Evolutionary conservation across 2,329 filamentous ascomycete species (phyloP), one percentile per base, ranked within the genome.

Genomic region (Drechslerella coelobrocha): DNA sequence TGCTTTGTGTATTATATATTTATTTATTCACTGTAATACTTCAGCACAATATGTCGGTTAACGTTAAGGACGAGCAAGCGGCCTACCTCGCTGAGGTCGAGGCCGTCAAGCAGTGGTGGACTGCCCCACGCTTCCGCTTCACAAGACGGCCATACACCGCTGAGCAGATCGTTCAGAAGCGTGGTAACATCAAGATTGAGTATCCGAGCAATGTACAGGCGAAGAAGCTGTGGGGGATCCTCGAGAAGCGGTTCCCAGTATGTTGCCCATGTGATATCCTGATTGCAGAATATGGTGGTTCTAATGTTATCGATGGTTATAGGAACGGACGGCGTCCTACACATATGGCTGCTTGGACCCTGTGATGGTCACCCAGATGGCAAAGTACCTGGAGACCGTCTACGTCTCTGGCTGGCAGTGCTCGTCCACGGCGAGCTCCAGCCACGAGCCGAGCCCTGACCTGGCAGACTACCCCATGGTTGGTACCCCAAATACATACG

Each of bases 331-430:
- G 53, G 62, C 68, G 29, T 72, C 68, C 8, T 96, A 89, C 82
- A 99, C 94, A 65, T 99, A 97, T 78, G 94, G 94, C 77, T 97
- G 94, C 81, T 84, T 99, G 74, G 94, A 99, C 78, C 94, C 94
- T 9, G 96, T 96, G 62, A 97, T 97, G 90, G 86, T 99, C 79
- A 97, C 94, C 26, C 94, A 99, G 81, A 99, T 99, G 94, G 93
- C 93, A 76, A 96, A 97, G 81, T 97, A 95, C 80, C 85, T 99
- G 73, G 94, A 99, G 78, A 99, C 94, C 31, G 91, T 99, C 79
- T 99, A 99, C 80, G 94, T 99, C 73, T 97, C 94, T 60, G 94
- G 94, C 74, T 99, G 94, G 94, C 94, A 99, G 81, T 96, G 91
- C 74, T 97, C 93, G 1, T 97, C 92, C 23, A 99, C 94, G 6